phyloP scores from a whole-genome alignment of 106 monocot genomes.

The Amphibolis antarctica region DNA sequence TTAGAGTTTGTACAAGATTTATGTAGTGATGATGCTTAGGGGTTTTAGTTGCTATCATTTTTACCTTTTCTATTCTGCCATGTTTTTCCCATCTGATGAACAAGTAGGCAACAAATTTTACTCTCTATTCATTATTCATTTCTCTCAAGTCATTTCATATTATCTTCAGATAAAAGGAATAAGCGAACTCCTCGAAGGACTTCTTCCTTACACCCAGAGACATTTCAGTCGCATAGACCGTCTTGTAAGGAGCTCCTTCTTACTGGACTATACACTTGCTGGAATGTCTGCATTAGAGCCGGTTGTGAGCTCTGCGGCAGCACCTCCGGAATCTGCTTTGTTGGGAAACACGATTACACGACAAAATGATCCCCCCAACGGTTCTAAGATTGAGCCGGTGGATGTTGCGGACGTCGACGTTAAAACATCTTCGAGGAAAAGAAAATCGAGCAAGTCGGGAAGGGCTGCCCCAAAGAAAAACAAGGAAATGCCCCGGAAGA shows the following conservation, averaged over 20 bases:
- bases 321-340: slow-evolving; percentile 10
- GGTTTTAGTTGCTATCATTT: too few relatives aligned
- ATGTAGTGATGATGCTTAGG: too few relatives aligned
- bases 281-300: slow-evolving; percentile 77
- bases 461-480: slow-evolving; percentile 14
- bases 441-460: slow-evolving; percentile 44
- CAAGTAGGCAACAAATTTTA: not conserved
- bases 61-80: not conserved
- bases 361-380: not conserved
- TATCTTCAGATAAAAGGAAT: slow-evolving; percentile 69
- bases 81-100: not conserved
- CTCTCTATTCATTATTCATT: too few relatives aligned
- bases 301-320: slow-evolving; percentile 8
- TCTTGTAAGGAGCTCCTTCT: slow-evolving; percentile 60
- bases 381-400: not conserved
- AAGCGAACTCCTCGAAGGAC: slow-evolving; percentile 75
- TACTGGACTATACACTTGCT: slow-evolving; percentile 58
- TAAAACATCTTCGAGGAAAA: slow-evolving; percentile 28
- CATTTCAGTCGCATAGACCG: slow-evolving; percentile 77
- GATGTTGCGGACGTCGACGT: not conserved
- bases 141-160: not conserved
- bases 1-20: too few relatives aligned
- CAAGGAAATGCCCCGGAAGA: slow-evolving; percentile 16
- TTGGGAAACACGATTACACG: not conserved
- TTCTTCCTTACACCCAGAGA: slow-evolving; percentile 80